These are phyloP conservation scores for Corrigiola litoralis DNA, from an alignment of 179 eudicot species.

Conservation along the genomic window DNA sequence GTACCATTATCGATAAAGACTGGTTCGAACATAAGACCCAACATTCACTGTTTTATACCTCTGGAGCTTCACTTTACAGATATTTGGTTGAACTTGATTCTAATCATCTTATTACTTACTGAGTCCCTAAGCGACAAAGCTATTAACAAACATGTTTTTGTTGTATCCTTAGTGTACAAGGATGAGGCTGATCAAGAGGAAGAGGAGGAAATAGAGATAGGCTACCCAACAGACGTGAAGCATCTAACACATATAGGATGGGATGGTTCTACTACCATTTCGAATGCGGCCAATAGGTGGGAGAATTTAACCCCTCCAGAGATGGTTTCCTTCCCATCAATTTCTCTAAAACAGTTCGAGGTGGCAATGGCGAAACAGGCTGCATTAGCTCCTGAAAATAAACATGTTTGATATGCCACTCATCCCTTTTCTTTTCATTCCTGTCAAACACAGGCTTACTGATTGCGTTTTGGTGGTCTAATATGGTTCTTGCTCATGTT, in stretches of 20 bases:
- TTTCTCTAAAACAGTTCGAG: slow-evolving; percentile 72
- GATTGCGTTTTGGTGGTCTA: not conserved
- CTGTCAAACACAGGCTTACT: not conserved
- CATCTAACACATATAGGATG: slow-evolving; percentile 51
- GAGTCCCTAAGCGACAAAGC: not conserved
- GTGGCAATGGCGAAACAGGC: slow-evolving; percentile 70
- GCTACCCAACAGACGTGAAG: slow-evolving; percentile 48
- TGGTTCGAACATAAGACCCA: not conserved
- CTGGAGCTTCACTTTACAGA: no score
- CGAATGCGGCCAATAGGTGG: slow-evolving; percentile 19
- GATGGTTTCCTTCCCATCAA: slow-evolving; percentile 52
- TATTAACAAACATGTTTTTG: not conserved
- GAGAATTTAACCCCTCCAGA: slow-evolving; percentile 35
- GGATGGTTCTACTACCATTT: slow-evolving; percentile 38
- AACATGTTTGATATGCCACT: not conserved
- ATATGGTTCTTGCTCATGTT: not conserved
- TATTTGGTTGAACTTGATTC: no score
- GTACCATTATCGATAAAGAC: not conserved
- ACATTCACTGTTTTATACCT: not conserved
- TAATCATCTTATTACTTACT: not conserved
- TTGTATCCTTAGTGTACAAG: slow-evolving; percentile 24
- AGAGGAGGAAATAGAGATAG: slow-evolving; percentile 35
- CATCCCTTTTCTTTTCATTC: not conserved
- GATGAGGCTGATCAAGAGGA: slow-evolving; percentile 23
- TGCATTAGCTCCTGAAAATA: slow-evolving; percentile 1